Evolutionary conservation across 23 red algal genomes (phyloP), one percentile per base, ranked within the genome.

Genomic region (Agarophyton chilense): DNA sequence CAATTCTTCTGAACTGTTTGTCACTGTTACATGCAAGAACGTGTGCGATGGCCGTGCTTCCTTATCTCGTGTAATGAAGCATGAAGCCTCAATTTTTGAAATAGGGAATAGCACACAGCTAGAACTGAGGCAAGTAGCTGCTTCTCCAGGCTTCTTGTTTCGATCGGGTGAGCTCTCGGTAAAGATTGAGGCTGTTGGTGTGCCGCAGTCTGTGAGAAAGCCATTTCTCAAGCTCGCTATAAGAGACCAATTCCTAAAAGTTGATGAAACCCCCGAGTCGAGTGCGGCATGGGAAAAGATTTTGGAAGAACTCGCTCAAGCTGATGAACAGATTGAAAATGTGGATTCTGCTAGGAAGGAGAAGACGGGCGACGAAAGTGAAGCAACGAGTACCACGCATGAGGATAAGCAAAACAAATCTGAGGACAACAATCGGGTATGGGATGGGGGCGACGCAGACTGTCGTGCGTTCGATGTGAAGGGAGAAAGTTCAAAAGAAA

Each of bases 151-250:
- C 19, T 49, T 56, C 9, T 50, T 89, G 54, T 89, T 89, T 78
- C 84, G 84, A 12, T 45, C 51, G 16, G 84, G 84, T 47, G 84
- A 89, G 33, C 33, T 89, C 66, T 2, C 61, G 13, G 84, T 78
- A 10, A 18, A 26, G 22, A 56, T 78, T 38, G 38, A 51, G 50
- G 84, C 84, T 17, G 32, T 50, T 42, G 67, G 71, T 7, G 84
- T 89, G 21, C 71, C 84, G 4, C 66, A 62, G 6, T 60, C 70
- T 35, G 36, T 68, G 21, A 44, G 58, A 19, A 53, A 77, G 14
- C 52, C 71, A 25, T 53, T 61, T 36, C 24, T 77, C 49, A 65
- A 58, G 25, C 52, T 89, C 44, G 38, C 55, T 1, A 54, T 79
- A 34, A 43, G 55, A 8, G 84, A 77, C 44, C 84, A 89, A 72